Percentiles rank a stretch among this genome's conserved stretches.
Evolutionary conservation across 331 rosid species (phyloP).

Genomic region (Cucumis variabilis): DNA sequence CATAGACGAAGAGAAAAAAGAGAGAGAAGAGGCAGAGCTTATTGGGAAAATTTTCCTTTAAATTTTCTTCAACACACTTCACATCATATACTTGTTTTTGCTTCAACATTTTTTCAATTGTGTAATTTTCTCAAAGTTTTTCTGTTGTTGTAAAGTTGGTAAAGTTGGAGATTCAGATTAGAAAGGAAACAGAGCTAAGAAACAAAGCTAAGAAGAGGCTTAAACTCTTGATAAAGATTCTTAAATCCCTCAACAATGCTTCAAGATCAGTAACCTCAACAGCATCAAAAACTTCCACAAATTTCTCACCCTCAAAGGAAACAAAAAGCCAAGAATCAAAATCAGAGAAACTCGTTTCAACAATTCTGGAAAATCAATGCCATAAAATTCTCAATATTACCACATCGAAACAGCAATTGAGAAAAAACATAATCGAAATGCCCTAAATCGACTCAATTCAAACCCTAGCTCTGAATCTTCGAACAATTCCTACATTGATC

Average conservation of each 20-base stretch:
- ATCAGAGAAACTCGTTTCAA: neutral
- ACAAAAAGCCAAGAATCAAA: slow-evolving; percentile 11
- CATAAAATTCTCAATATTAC: neutral
- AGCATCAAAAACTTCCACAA: slow-evolving; percentile 45
- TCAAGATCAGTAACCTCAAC: slow-evolving; percentile 45
- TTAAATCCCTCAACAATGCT: slow-evolving; percentile 52
- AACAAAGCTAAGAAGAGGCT: slow-evolving; percentile 80
- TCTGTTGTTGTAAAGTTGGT: slow-evolving; percentile 54
- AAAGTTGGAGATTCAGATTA: slow-evolving; percentile 66
- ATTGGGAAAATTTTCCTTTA: slow-evolving; percentile 47
- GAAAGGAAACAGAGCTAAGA: slow-evolving; percentile 68
- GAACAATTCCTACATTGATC: neutral
- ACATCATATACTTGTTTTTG: neutral
- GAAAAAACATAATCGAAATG: neutral
- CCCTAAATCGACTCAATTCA: neutral
- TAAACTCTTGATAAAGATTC: slow-evolving; percentile 57
- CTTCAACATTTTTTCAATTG: neutral
- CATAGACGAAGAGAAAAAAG: no score
- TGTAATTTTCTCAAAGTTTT: neutral
- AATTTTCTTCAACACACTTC: no score
- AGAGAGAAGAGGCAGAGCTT: slow-evolving; percentile 56
- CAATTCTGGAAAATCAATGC: neutral
- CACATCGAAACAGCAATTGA: neutral
- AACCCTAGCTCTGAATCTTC: slow-evolving; percentile 12
- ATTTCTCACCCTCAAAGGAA: slow-evolving; percentile 14